Evolutionary conservation across 2,329 filamentous ascomycete genomes (phyloP), one percentile per base, ranked within the genome.

Genomic region (Thermoascus crustaceus): DNA sequence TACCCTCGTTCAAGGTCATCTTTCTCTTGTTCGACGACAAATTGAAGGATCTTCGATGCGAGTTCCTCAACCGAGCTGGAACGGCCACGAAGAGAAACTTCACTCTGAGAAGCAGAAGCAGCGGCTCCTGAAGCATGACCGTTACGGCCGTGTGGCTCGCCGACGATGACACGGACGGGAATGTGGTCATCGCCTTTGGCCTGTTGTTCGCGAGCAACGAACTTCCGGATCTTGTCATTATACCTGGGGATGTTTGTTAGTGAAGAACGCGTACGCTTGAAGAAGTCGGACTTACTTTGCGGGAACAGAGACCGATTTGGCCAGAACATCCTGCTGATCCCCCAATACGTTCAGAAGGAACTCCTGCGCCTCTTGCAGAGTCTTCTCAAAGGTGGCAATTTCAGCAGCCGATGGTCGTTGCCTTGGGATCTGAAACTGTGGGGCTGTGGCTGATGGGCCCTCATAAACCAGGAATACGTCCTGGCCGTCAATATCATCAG

Each of bases 1-100:
- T 88, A 93, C 29, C 85, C 87, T 40, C 89, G 84, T 64, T 96
- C 89, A 56, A 91, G 84, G 62, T 96, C 89, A 42, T 96, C 88
- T 58, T 85, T 76, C 66, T 88, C 84, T 62, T 94, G 87, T 56
- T 93, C 82, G 54, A 82, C 80, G 14, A 96, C 71, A 54, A 94
- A 96, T 5, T 76, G 76, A 39, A 75, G 64, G 35, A 94, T 77
- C 67, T 88, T 91, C 22, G 72, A 64, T 19, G 76, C 72, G 24
- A 96, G 72, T 2, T 77, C 75, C 34, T 83, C 75, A 3, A 94
- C 85, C 14, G 76, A 74, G 11, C 77, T 75, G 30, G 74, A 67
- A 14, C 87, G 88, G 14, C 89, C 89, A 41, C 85, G 82, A 41
- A 95, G 73, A 29, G 76, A 81, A 40, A 89, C 72, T 40, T 71